Percentiles rank a stretch among this genome's conserved stretches.
Conservation (phyloP, 257 asterid species). For the Petunia axillaris region DNA sequence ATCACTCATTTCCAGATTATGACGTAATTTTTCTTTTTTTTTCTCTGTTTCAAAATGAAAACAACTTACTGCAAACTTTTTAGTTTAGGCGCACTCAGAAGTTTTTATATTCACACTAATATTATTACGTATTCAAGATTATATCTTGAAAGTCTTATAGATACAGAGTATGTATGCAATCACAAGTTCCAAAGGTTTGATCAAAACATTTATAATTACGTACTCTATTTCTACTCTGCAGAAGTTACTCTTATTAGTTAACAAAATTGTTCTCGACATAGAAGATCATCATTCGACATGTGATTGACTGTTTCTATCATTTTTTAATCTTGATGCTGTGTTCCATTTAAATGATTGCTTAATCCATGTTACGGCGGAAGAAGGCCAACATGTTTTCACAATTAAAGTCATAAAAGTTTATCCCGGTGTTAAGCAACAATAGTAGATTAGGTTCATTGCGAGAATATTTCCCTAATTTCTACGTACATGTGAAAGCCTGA, state of each 20-base stretch:
- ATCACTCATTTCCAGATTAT: too few relatives aligned
- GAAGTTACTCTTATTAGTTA: not conserved
- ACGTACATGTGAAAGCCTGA: conserved; percentile 7
- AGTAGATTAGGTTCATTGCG: not conserved
- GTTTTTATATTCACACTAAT: too few relatives aligned
- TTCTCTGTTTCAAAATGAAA: too few relatives aligned
- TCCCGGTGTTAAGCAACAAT: not conserved
- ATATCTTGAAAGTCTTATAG: too few relatives aligned
- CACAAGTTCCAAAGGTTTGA: too few relatives aligned
- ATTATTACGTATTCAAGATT: too few relatives aligned
- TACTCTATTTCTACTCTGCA: not conserved
- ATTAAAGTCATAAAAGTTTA: not conserved
- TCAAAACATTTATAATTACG: too few relatives aligned
- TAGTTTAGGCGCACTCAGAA: too few relatives aligned
- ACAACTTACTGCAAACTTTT: too few relatives aligned
- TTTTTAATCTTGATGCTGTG: not conserved
- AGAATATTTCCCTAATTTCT: conserved; percentile 20
- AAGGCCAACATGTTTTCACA: not conserved
- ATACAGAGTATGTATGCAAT: too few relatives aligned
- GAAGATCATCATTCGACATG: not conserved
- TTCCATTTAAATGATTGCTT: not conserved
- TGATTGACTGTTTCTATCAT: not conserved
- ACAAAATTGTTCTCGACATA: not conserved
- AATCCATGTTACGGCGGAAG: not conserved
- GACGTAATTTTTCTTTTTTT: too few relatives aligned